Base-by-base conservation (phyloP, 2,329 filamentous ascomycete genomes). In the Epichloe brachyelytri region DNA sequence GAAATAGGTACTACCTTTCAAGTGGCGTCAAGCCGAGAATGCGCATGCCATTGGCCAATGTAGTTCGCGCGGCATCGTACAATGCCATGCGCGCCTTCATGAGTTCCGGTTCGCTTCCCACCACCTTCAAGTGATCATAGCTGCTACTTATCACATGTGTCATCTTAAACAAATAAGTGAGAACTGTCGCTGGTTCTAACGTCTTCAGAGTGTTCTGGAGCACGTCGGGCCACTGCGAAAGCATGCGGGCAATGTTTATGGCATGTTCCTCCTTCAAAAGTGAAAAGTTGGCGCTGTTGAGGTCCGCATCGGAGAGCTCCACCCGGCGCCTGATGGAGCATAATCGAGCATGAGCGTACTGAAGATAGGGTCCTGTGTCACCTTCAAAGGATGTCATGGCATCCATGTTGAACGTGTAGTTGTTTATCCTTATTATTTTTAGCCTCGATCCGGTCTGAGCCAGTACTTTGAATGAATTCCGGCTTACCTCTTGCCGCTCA, bases 221-320 rank as follows among this genome's bases (percentile, higher is more conserved):
- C 5, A 88, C 85, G 60, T 94, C 88, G 2, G 89, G 89, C 78
- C 86, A 95, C 63, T 89, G 85, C 8, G 83, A 77, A n/a, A 95
- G 76, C 44, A 86, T 75, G 34, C 89, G 80, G 56, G 88, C 76
- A 39, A 91, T 75, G 59, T 89, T 82, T 46, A 82, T 67, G 20
- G 86, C 87, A 62, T 89, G 85, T 39, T 78, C 70, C 68, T 89
- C 86, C 1, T 73, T 80, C 33, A 91, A 77, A 41, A 89, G 76
- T 11, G 75, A 74, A 48, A 86, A 71, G 63, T 91, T 79, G 19
- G 85, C 83, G 12, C 68, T 71, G 11, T 71, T 69, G 33, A 91
- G 72, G 10, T 85, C 79, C 49, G 77, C 75, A 5, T 73, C 67
- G 2, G 70, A 66, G 33, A 84, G 69, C 8, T 65, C 69, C 1